These are phyloP conservation scores for Phoma herbarum DNA, from an alignment of 2,329 filamentous ascomycete genomes.

Conservation along the genomic window DNA sequence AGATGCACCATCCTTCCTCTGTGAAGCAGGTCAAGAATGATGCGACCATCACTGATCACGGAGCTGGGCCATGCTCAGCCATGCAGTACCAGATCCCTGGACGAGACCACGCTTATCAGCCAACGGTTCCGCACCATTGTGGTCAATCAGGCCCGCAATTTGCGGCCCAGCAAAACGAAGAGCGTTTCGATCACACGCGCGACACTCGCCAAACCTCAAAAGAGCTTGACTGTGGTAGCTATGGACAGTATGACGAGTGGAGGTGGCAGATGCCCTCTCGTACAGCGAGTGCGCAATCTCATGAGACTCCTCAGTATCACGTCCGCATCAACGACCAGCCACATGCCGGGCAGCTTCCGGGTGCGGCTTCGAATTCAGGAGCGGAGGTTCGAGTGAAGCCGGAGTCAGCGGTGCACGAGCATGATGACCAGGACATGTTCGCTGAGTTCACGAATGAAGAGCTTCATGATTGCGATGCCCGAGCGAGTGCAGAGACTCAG, in stretches of 20 bases:
- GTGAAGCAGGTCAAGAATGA: neutral
- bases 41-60: neutral
- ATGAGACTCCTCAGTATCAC: neutral
- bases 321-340: neutral
- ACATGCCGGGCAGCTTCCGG: neutral
- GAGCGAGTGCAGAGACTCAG: no score
- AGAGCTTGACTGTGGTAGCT: neutral
- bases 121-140: neutral
- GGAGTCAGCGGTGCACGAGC: neutral
- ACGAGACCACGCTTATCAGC: neutral
- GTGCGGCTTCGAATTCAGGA: neutral
- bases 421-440: neutral
- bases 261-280: neutral
- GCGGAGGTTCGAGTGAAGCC: neutral
- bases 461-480: neutral
- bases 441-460: conserved; percentile 10
- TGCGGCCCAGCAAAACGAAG: neutral
- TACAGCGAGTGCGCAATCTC: neutral
- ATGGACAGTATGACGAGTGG: neutral
- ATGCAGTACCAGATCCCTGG: neutral
- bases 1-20: no score
- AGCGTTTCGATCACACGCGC: neutral
- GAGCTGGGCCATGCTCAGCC: neutral
- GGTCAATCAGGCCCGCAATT: neutral
- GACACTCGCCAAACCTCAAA: neutral